A percentile compares a stretch with the other conserved stretches of the same genome.
Conservation (phyloP, 495 filamentous ascomycete genomes). For the Hypoxylon perforatum region DNA sequence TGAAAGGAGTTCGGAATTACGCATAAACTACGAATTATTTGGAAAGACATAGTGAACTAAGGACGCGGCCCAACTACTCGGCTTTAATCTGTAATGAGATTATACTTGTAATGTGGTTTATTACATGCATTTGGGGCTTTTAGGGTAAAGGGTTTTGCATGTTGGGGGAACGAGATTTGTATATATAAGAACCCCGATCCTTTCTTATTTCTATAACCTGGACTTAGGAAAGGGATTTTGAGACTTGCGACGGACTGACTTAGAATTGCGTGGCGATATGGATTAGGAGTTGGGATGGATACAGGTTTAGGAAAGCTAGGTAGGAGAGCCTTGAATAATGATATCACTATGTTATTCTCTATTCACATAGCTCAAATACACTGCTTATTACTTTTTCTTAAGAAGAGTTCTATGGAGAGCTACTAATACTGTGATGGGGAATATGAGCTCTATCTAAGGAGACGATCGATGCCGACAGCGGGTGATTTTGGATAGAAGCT, state of each 20-base stretch:
- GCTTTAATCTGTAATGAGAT: neutral
- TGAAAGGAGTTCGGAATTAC: constrained; percentile 76
- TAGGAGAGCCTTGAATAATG: too few species aligned
- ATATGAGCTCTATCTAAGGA: too few species aligned
- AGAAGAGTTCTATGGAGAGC: too few species aligned
- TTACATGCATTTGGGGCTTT: neutral
- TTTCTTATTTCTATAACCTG: neutral
- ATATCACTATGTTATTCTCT: too few species aligned
- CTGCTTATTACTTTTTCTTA: too few species aligned
- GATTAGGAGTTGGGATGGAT: neutral
- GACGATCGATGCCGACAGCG: too few species aligned
- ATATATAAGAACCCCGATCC: neutral
- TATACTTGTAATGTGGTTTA: neutral
- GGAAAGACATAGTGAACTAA: neutral
- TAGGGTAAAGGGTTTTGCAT: neutral
- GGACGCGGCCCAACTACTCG: neutral
- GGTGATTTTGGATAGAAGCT: too few species aligned
- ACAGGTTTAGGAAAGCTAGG: neutral
- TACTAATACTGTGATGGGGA: too few species aligned
- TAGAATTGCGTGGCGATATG: neutral
- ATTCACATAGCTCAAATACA: too few species aligned
- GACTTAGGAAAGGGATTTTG: neutral
- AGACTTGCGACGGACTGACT: neutral
- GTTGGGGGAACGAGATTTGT: neutral
- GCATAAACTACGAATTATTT: constrained; percentile 29